Conservation (phyloP, 106 monocot genomes). For the Apostasia shenzhenica region DNA sequence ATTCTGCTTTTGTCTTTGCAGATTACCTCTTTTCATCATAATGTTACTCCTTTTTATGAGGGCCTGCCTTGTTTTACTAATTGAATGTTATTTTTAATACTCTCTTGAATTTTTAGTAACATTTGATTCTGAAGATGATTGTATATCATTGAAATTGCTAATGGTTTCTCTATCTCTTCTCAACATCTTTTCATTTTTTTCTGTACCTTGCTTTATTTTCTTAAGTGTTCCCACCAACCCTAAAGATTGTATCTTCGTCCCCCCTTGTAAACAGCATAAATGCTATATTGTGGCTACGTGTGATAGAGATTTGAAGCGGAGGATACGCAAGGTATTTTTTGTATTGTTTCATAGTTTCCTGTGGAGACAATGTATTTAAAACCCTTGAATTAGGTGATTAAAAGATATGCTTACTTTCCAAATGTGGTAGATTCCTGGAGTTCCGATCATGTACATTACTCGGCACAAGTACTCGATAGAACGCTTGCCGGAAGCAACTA, state of each 20-base stretch:
- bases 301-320: conserved; percentile 95
- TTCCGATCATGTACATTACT: conserved; percentile 81
- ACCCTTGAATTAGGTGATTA: neutral
- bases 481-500: conserved; percentile 74
- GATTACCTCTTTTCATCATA: neutral
- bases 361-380: neutral
- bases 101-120: too few species aligned
- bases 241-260: too few species aligned
- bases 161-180: neutral
- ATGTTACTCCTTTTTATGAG: too few species aligned
- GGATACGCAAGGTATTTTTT: conserved; percentile 83
- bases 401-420: neutral
- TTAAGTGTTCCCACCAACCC: neutral
- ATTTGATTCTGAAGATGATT: too few species aligned
- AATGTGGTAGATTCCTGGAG: conserved; percentile 47
- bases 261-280: conserved; percentile 57
- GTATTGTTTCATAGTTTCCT: too few species aligned
- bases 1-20: too few species aligned
- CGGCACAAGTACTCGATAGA: conserved; percentile 67
- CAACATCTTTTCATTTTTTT: neutral
- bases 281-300: conserved; percentile 99
- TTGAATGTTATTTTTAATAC: too few species aligned
- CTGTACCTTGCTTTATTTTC: neutral
- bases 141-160: too few species aligned
- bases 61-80: too few species aligned